Evolutionary conservation across 2,329 filamentous ascomycete genomes (phyloP), one percentile per base, ranked within the genome.

Genomic region (Mycosphaerella arachidis): DNA sequence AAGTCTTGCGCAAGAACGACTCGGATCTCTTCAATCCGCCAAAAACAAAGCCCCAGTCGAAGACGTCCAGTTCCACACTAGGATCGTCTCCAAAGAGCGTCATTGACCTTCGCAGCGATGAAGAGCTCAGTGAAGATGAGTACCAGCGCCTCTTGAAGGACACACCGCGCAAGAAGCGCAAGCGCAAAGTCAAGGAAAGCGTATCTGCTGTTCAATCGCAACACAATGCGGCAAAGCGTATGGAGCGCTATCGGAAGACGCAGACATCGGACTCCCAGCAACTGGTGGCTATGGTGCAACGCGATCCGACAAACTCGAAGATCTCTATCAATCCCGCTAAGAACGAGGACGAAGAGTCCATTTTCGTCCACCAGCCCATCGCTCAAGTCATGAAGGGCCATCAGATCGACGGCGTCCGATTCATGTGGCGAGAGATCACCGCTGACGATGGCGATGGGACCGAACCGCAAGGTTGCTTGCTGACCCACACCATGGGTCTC

Each of bases 401-500:
- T 73, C 92, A 97, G 70, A 79, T 95, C 51, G 80, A 85, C 0
- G 92, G 92, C 1, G 85, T 96, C 20, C 86, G 87, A 10, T 96
- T 96, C 74, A 84, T 97, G 79, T 97, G 92, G 91, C 86, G 91
- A 66, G 88, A 93, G 64, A 78, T 96, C 48, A 84, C 93, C 6
- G 80, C 82, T 33, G 59, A 57, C n/a, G 68, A 67, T 4, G 64
- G 66, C 7, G 82, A 86, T 57, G 72, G 78, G 1, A 76, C 80
- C 18, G 29, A 20, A 8, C 50, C 50, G n/a, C 86, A 92, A 73
- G 92, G 92, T 2, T 95, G 90, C 70, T 80, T 96, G 12, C 79
- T 96, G 20, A 89, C 92, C 6, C 92, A 96, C 72, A 91, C 90
- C 0, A 96, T 96, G 92, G 92, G 92, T 1, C 77, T 96, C 2